Evolutionary conservation across 345 rosid species (phyloP), one percentile per base, ranked within the genome.

Genomic region (Salix suchowensis): DNA sequence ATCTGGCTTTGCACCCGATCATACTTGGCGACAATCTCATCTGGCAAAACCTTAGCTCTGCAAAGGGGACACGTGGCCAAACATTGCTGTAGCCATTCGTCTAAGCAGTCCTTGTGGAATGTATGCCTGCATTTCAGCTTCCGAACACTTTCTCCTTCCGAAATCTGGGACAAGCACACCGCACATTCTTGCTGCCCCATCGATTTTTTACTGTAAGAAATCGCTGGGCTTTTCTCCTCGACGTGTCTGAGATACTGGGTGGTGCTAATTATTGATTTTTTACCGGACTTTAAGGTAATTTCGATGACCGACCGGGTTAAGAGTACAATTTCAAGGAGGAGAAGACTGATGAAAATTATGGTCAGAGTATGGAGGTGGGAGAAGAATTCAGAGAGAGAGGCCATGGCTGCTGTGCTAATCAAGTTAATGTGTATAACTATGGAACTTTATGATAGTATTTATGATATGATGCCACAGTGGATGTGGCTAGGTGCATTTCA

Each of bases 21-120:
- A 55, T 65, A 84, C 13, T 48, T 73, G 6, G 84, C 86, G 28
- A 75, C 85, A 11, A 86, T 48, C 70, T 84, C 82, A 16, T 88
- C 89, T 2, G 91, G 86, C 80, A 88, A 71, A 11, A 86, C 86
- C 76, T 77, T 84, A 7, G 78, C 78, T 67, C 92, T 55, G 79
- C 92, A 88, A 50, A 89, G 87, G 10, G 92, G 92, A 44, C 92
- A 89, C 0, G 90, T 84, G 4, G 88, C 88, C 66, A 68, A 67
- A 62, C 72, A 71, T 34, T 76, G 85, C 15, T 79, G 82, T 54
- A 89, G 58, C 92, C 92, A 89, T 55, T 26, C 58, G 73, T 88
- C 92, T 8, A 88, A 50, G 65, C 92, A 89, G 58, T 77, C 89
- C 78, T 75, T 87, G 73, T 89, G 92, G 77, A 85, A 89, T 7